These are phyloP conservation scores for Ramaria sp. DNA, from an alignment of 768 basidiomycete species.

Conservation along the genomic window DNA sequence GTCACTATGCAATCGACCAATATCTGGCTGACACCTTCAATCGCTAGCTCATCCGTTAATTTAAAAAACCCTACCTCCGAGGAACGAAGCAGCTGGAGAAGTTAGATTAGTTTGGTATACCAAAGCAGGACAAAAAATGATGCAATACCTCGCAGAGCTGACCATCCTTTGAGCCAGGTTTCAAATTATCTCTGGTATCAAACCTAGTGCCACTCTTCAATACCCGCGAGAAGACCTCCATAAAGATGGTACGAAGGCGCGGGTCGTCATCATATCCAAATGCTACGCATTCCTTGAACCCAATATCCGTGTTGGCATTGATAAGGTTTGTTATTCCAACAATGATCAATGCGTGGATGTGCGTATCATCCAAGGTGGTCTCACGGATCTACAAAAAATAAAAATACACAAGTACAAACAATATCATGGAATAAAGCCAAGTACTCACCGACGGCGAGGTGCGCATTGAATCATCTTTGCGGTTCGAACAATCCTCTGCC, in stretches of 20 bases:
- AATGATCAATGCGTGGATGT: conserved; percentile 67
- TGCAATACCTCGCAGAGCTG: neutral
- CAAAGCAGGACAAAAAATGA: neutral
- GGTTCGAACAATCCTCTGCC: neutral
- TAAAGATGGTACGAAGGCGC: conserved; percentile 65
- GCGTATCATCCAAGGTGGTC: conserved; percentile 4
- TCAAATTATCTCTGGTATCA: conserved; percentile 38
- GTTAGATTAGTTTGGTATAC: neutral
- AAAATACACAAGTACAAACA: neutral
- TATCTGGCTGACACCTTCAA: conserved; percentile 19
- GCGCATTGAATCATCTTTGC: neutral
- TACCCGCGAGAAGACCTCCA: conserved; percentile 73
- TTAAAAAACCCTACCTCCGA: conserved; percentile 38
- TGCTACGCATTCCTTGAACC: conserved; percentile 76
- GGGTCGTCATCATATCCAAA: conserved; percentile 67
- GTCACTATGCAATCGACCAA: conserved; percentile 73
- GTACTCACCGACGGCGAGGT: neutral
- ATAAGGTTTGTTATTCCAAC: conserved; percentile 72
- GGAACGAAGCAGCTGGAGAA: conserved; percentile 52
- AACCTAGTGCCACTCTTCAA: conserved; percentile 74
- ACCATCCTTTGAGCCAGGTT: neutral
- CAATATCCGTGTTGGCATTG: conserved; percentile 74
- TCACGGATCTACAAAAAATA: neutral
- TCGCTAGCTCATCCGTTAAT: neutral
- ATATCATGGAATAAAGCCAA: neutral